phyloP scores from a whole-genome alignment of 192 early-diverging fungal genomes.

The Linderina pennispora region DNA sequence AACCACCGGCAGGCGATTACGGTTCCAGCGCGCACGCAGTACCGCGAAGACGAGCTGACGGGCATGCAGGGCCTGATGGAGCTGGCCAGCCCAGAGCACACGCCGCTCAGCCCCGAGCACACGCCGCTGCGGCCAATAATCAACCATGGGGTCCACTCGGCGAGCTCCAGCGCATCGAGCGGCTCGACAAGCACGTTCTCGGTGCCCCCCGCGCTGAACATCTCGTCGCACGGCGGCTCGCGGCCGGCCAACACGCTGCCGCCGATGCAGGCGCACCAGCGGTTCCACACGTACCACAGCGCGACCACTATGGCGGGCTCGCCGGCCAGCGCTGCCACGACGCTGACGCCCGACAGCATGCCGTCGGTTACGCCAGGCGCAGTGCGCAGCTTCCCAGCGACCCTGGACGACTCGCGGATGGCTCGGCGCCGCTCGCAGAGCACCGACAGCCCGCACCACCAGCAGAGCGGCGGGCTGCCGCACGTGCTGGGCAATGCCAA shows the following conservation, averaged over 20 bases:
- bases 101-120: slow-evolving; percentile 9
- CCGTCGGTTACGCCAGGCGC: slow-evolving; percentile 8
- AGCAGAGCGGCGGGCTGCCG: slow-evolving; percentile 18
- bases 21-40: slow-evolving; percentile 4
- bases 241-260: no score
- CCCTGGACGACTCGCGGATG: slow-evolving; percentile 25
- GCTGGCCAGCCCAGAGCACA: slow-evolving; percentile 24
- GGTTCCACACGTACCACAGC: slow-evolving; percentile 9
- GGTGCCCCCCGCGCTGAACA: slow-evolving; percentile 20
- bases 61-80: slow-evolving; percentile 48
- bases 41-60: slow-evolving; percentile 44
- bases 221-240: no score
- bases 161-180: slow-evolving; percentile 33
- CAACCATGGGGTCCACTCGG: no score
- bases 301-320: slow-evolving; percentile 3
- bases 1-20: slow-evolving; percentile 22
- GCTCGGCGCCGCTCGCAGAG: slow-evolving; percentile 40
- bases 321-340: slow-evolving; percentile 6
- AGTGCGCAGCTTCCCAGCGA: slow-evolving; percentile 36
- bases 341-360: slow-evolving; percentile 30
- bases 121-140: no score
- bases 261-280: slow-evolving; percentile 7
- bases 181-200: slow-evolving; percentile 26
- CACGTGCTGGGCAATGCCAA: slow-evolving; percentile 40
- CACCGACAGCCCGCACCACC: slow-evolving; percentile 24